Percentiles rank a stretch among this genome's conserved stretches.
phyloP scores from a whole-genome alignment of 2,329 filamentous ascomycete genomes.

The Pyrenochaeta sp. region DNA sequence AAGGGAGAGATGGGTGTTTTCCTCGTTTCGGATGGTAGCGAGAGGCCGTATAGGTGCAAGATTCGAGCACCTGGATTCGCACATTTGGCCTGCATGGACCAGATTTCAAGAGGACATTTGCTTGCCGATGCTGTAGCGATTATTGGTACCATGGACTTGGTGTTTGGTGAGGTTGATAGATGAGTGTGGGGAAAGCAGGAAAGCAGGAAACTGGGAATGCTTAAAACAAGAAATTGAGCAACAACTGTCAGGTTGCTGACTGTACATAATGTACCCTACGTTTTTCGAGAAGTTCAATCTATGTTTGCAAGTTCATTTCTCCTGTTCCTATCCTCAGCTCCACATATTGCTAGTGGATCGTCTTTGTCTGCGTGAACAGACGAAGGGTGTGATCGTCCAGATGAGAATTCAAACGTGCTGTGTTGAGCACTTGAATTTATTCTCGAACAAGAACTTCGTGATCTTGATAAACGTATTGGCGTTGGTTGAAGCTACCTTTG shows the following conservation, averaged over 20 bases:
- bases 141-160: constrained; percentile 66
- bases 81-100: constrained; percentile 92
- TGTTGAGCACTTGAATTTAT: no score
- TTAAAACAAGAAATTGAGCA: constrained; percentile 6
- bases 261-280: constrained; percentile 40
- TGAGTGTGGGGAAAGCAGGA: constrained; percentile 7
- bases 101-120: constrained; percentile 89
- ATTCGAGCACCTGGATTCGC: constrained; percentile 97
- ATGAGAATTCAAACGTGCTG: no score
- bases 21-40: constrained; percentile 92
- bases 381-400: no score
- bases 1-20: constrained; percentile 99
- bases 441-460: no score
- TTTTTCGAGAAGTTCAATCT: constrained; percentile 25
- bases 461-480: no score
- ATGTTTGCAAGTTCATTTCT: constrained; percentile 19
- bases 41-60: constrained; percentile 94
- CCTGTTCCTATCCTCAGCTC: background rate
- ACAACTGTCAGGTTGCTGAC: constrained; percentile 6
- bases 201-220: constrained; percentile 5
- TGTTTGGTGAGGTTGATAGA: constrained; percentile 45
- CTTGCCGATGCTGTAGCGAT: constrained; percentile 96
- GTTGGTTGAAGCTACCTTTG: no score
- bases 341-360: no score
- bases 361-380: no score